Base-by-base conservation (phyloP, 345 rosid species). In the Citrus sinensis region DNA sequence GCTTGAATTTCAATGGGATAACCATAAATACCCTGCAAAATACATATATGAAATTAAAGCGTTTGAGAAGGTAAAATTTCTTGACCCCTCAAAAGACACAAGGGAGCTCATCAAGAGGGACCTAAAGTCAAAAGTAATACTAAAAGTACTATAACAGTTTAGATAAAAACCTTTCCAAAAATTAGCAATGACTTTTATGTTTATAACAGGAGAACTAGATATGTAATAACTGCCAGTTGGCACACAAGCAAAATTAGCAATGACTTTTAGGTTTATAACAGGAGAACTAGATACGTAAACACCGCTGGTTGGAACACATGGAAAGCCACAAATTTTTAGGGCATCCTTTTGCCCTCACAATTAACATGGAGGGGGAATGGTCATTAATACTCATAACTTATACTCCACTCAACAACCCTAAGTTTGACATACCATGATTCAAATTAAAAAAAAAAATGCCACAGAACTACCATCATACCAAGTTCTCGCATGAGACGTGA, bases 1-100 rank as follows among this genome's bases (percentile, higher is more conserved):
- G 96, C 90, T 89, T 92, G 96, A 62, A 92, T 92, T 84, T 92
- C 96, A 37, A 92, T 92, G 0, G 96, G 96, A 83, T 92, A 92
- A 75, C 96, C 96, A 83, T 92, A 92, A 66, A 92, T 83, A 61
- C 96, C 96, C 96, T 92, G 83, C 71, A 78, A 79, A 69, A 78
- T 9, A 61, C 58, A 74, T 24, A 29, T 25, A 67, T 11, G 6
- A 56, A 46, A 29, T 42, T 61, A 25, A 39, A 76, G 27, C 6
- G 10, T 6, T 29, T 46, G 13, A 17, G 61, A 56, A n/a, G 20
- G 8, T 66, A 37, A n/a, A 67, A 55, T n/a, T 35, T 17, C 54
- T n/a, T 37, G 66, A 67, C 25, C 24, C 6, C 25, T 37, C 10
- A 19, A 55, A 35, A 66, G 37, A 64, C n/a, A 64, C 1, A 55